Percentiles rank a stretch among this genome's conserved stretches.
These are phyloP conservation scores for Entelexis paramagnoliae DNA, from an alignment of 1,139 yeast species.

Conservation along the genomic window DNA sequence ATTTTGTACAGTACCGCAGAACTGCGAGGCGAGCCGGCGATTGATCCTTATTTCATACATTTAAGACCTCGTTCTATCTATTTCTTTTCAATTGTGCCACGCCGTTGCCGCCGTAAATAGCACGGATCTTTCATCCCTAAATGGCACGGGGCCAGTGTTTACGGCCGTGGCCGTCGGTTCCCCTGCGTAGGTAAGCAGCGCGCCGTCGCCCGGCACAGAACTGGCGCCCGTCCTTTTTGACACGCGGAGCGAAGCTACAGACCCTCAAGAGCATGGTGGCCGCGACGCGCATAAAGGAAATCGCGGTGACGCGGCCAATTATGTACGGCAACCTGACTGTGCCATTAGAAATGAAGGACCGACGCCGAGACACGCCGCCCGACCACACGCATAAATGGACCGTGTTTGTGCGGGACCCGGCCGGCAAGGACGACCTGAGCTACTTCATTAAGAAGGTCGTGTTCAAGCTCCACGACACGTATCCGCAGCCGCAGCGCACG, in stretches of 20 bases:
- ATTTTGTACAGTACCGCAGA: too few relatives aligned
- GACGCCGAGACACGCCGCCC: slow-evolving; percentile 53
- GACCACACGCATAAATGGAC: slow-evolving; percentile 98
- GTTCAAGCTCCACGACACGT: slow-evolving; percentile 90
- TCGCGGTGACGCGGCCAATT: slow-evolving; percentile 76
- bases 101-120: too few relatives aligned
- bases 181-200: slow-evolving; percentile 1
- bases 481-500: slow-evolving; percentile 71
- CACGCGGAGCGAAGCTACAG: background rate
- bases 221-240: background rate
- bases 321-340: slow-evolving; percentile 79
- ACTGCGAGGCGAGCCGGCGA: too few relatives aligned
- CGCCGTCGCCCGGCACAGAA: background rate
- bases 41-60: too few relatives aligned
- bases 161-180: background rate
- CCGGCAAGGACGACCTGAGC: slow-evolving; percentile 63
- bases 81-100: too few relatives aligned
- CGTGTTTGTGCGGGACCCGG: slow-evolving; percentile 76
- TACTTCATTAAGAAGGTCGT: slow-evolving; percentile 82
- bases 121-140: too few relatives aligned
- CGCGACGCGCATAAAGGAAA: slow-evolving; percentile 38
- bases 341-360: slow-evolving; percentile 49
- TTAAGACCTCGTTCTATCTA: too few relatives aligned
- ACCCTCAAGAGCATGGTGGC: slow-evolving; percentile 9
- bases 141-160: too few relatives aligned